A percentile compares a stretch with the other conserved stretches of the same genome.
These are phyloP conservation scores for Diaporthe vaccinii DNA, from an alignment of 2,329 filamentous ascomycete species.

Conservation along the genomic window DNA sequence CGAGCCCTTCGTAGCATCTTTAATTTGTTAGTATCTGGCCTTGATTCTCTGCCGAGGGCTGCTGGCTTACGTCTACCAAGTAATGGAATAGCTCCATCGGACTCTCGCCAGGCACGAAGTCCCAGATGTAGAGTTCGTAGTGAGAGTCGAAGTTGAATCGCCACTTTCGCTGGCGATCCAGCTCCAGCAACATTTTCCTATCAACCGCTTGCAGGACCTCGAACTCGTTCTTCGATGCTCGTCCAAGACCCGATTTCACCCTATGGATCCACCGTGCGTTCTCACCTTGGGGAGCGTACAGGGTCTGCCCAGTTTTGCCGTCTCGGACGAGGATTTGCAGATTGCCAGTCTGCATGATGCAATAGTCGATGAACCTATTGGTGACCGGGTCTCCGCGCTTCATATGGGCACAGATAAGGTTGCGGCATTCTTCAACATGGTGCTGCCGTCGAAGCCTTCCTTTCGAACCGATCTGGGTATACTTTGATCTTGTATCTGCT, in stretches of 20 bases:
- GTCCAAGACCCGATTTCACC: conserved; percentile 33
- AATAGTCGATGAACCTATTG: conserved; percentile 50
- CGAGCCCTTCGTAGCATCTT: conserved; percentile 48
- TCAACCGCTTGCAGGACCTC: conserved; percentile 44
- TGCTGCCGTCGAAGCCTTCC: conserved; percentile 44
- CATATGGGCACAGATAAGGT: conserved; percentile 51
- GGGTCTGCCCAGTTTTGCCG: conserved; percentile 48
- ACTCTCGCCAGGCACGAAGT: conserved; percentile 45
- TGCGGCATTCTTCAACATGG: conserved; percentile 47
- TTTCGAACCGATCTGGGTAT: conserved; percentile 45
- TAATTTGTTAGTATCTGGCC: conserved; percentile 23
- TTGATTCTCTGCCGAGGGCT: too few species aligned
- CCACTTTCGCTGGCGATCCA: conserved; percentile 45
- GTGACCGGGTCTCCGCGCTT: conserved; percentile 50
- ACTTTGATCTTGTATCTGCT: conserved; percentile 43
- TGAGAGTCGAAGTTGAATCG: conserved; percentile 48
- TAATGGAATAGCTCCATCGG: conserved; percentile 43
- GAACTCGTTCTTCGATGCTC: conserved; percentile 43
- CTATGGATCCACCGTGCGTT: conserved; percentile 47
- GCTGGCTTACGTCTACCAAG: conserved; percentile 20
- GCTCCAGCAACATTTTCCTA: conserved; percentile 44
- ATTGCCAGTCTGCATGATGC: conserved; percentile 47
- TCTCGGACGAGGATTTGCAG: conserved; percentile 48
- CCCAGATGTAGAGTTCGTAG: conserved; percentile 51
- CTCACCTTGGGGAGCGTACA: conserved; percentile 44